Base-by-base conservation (phyloP, 2,329 filamentous ascomycete species). In the Aspergillus ustus region DNA sequence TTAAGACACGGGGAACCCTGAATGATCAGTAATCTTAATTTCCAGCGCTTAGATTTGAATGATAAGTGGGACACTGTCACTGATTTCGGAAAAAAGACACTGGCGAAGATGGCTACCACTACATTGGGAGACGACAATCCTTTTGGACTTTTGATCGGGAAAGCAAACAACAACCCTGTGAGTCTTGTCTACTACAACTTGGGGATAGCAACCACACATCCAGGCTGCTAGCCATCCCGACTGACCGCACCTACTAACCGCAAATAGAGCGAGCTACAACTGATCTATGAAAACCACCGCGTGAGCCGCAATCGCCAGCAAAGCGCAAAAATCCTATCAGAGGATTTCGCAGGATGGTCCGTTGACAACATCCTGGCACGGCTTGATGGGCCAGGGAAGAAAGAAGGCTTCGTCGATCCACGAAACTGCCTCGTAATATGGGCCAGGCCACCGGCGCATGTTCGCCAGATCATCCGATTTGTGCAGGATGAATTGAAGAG, bases 381-480 rank as follows among this genome's bases (percentile, higher is more conserved):
- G 52, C 80, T 96, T 28, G 85, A 89, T 68, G 83, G 89, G 25
- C 84, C 85, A 1, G 75, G 80, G 0, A 78, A 90, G 37, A 85
- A 92, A 67, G 89, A 89, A 1, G 88, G 86, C 1, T 96, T 89
- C 71, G 74, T 82, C 55, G 93, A 97, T 73, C 85, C 87, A 52
- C 82, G 93, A 43, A 84, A 96, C 72, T 94, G 92, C 73, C 83
- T 97, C 19, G 91, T 93, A 1, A 88, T 96, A 71, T 97, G 93
- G 93, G 91, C 91, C 1, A 83, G 92, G 9, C 93, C 93, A 13
- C 89, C 92, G 0, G 77, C 86, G 49, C 85, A 88, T 63, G 80
- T 96, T 22, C 81, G 89, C 49, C 77, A 82, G 25, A 78, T 97
- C 62, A 88, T 93, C 3, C 76, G 79, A 0, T 83, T 83, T 60